Evolutionary conservation across 495 filamentous ascomycete genomes (phyloP).

Genomic region (Talaromyces proteolyticus): DNA sequence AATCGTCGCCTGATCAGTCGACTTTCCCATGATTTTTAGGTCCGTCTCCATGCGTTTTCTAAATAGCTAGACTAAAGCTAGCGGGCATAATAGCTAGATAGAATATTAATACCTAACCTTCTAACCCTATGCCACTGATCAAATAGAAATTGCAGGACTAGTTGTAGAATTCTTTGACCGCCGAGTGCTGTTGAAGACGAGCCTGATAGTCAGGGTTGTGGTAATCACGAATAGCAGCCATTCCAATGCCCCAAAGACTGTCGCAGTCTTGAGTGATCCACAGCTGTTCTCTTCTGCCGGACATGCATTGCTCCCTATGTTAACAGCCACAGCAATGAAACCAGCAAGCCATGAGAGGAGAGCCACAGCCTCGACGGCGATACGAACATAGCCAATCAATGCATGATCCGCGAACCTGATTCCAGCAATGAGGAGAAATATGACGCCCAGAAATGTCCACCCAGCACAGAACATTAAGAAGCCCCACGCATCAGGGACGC

Average conservation of each 20-base stretch:
- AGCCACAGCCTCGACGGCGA: constrained; percentile 18
- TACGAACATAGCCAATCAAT: constrained; percentile 17
- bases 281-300: constrained; percentile 11
- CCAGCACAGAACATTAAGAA: constrained; percentile 24
- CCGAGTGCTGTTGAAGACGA: constrained; percentile 13
- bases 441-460: constrained; percentile 18
- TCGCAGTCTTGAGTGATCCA: constrained; percentile 17
- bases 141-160: background rate
- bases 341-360: constrained; percentile 23
- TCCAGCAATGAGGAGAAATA: constrained; percentile 16
- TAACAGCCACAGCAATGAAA: constrained; percentile 21
- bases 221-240: constrained; percentile 23
- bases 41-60: no score
- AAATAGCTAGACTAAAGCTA: no score
- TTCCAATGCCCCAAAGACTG: constrained; percentile 20
- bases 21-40: background rate
- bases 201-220: constrained; percentile 12
- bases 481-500: constrained; percentile 21
- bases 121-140: background rate
- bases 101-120: no score
- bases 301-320: constrained; percentile 7
- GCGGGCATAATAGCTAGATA: no score
- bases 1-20: background rate
- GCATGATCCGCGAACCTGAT: constrained; percentile 10
- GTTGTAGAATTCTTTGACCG: background rate